Evolutionary conservation across 345 rosid species (phyloP).

Genomic region (Hibiscus trionum): DNA sequence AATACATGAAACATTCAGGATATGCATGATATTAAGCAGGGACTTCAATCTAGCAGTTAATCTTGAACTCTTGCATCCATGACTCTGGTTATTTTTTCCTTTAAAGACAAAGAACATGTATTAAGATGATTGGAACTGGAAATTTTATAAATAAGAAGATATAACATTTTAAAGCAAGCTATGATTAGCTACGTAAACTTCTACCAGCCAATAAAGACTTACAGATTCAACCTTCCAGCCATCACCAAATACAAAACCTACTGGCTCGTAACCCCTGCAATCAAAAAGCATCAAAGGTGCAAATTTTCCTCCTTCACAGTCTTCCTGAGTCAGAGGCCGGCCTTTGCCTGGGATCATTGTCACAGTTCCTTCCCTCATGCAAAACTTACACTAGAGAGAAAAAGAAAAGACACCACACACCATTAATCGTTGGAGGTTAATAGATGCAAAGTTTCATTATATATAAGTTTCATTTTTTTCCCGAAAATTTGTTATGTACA

Average conservation of each 20-base stretch:
- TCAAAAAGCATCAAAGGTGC: constrained; percentile 80
- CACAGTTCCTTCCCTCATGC: constrained; percentile 77
- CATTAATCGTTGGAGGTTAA: constrained; percentile 1
- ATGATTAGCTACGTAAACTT: neutral
- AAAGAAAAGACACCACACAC: constrained; percentile 6
- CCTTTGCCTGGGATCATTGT: constrained; percentile 77
- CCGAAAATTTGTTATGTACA: neutral
- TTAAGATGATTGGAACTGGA: neutral
- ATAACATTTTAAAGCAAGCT: neutral
- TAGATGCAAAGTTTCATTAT: neutral
- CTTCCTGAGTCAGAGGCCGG: constrained; percentile 47
- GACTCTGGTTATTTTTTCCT: neutral
- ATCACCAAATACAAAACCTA: constrained; percentile 49
- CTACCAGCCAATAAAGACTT: constrained; percentile 26
- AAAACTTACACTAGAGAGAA: constrained; percentile 68
- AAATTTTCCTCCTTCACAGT: constrained; percentile 48
- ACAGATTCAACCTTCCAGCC: constrained; percentile 84
- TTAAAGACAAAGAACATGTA: neutral
- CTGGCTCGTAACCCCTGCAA: constrained; percentile 79
- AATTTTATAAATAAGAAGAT: neutral
- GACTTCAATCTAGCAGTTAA: neutral
- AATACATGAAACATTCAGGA: neutral
- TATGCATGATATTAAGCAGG: neutral
- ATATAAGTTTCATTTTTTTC: neutral
- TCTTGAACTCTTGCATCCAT: neutral